Percentiles rank a stretch among this genome's conserved stretches.
phyloP scores from a whole-genome alignment of 2,329 filamentous ascomycete species.

The Trichoderma arundinaceum region DNA sequence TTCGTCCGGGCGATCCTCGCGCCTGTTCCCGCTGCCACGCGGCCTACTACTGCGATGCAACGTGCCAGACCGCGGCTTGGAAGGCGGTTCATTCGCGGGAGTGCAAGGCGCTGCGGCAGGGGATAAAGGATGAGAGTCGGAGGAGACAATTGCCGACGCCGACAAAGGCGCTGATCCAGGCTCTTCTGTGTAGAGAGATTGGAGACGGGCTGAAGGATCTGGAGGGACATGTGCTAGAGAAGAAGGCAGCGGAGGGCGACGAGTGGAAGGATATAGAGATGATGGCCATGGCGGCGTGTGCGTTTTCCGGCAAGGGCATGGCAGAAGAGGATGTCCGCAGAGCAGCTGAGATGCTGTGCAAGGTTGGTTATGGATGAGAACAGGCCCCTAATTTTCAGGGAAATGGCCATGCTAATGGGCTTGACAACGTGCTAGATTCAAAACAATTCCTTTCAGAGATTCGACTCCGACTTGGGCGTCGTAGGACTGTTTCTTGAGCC shows the following conservation, averaged over 20 bases:
- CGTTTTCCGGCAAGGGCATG: slow-evolving; percentile 51
- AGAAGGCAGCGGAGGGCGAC: slow-evolving; percentile 41
- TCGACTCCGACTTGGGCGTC: slow-evolving; percentile 58
- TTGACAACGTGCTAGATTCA: slow-evolving; percentile 52
- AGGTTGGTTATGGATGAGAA: slow-evolving; percentile 46
- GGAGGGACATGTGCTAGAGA: slow-evolving; percentile 54
- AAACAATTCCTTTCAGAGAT: slow-evolving; percentile 66
- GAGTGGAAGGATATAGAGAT: slow-evolving; percentile 57
- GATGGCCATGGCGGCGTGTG: slow-evolving; percentile 51
- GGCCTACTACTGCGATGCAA: slow-evolving; percentile 59
- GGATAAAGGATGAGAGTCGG: slow-evolving; percentile 34
- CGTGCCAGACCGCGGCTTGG: slow-evolving; percentile 64
- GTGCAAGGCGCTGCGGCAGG: slow-evolving; percentile 54
- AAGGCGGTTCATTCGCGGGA: slow-evolving; percentile 57
- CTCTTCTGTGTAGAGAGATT: slow-evolving; percentile 50
- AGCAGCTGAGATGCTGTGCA: slow-evolving; percentile 58
- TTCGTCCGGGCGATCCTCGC: slow-evolving; percentile 41
- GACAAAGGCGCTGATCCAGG: slow-evolving; percentile 59
- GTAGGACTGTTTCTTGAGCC: slow-evolving; percentile 63
- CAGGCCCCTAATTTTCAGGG: too few relatives aligned
- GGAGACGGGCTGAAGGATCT: slow-evolving; percentile 47
- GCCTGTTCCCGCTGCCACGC: slow-evolving; percentile 61
- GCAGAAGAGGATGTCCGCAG: slow-evolving; percentile 45
- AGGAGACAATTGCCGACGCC: slow-evolving; percentile 56
- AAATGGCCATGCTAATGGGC: background rate